Evolutionary conservation across 495 filamentous ascomycete species (phyloP).

Genomic region (Aspergillus biplanus): DNA sequence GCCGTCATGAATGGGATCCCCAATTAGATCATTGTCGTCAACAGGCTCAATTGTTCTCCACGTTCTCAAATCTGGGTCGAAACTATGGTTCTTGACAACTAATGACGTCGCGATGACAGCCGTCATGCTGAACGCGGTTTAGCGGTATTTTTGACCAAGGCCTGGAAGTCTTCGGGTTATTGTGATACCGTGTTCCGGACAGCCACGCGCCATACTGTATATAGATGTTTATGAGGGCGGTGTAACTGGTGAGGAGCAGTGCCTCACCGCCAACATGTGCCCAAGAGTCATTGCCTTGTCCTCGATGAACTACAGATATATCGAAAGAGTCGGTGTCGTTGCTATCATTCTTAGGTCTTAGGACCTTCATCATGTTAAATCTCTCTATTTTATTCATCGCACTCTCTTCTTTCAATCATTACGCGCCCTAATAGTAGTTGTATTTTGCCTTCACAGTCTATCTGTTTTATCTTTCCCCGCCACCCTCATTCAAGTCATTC

Average conservation of each 20-base stretch:
- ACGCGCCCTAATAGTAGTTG: not conserved
- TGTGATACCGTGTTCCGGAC: slow-evolving; percentile 10
- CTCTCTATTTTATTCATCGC: not conserved
- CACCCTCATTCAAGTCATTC: not conserved
- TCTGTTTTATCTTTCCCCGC: slow-evolving; percentile 6
- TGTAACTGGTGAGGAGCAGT: slow-evolving; percentile 12
- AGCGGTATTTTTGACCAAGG: not conserved
- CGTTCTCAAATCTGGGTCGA: slow-evolving; percentile 1
- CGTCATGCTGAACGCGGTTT: not conserved
- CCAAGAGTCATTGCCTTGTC: slow-evolving; percentile 2
- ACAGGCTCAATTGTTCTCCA: not conserved
- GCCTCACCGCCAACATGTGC: slow-evolving; percentile 1
- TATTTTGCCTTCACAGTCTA: too few relatives aligned
- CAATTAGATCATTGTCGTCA: not conserved
- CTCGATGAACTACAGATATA: not conserved
- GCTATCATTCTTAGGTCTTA: not conserved
- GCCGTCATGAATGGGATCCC: slow-evolving; percentile 1
- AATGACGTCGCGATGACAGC: slow-evolving; percentile 24
- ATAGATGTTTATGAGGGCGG: slow-evolving; percentile 18
- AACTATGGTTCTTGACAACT: not conserved
- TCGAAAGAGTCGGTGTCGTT: not conserved
- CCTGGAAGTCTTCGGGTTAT: slow-evolving; percentile 14
- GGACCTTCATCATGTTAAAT: slow-evolving; percentile 2
- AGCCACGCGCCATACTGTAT: not conserved
- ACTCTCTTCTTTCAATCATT: not conserved